Evolutionary conservation across 140 eudicot genomes (phyloP).

Genomic region (Flaveria floridana): DNA sequence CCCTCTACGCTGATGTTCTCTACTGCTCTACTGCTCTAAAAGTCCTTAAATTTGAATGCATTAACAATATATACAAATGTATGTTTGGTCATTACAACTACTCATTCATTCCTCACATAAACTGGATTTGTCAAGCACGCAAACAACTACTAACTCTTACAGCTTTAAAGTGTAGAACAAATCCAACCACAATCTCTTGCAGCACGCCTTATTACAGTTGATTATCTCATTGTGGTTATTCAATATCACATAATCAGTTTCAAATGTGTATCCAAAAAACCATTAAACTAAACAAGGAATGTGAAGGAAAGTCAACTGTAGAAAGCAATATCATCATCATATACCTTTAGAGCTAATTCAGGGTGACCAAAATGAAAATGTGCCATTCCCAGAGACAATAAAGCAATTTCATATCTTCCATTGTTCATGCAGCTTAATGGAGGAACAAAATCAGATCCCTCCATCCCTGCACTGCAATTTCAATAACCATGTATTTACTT

Average conservation of each 20-base stretch:
- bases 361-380: slow-evolving; percentile 98
- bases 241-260: not conserved
- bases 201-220: not conserved
- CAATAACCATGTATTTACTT: slow-evolving; percentile 30
- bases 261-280: not conserved
- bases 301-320: slow-evolving; percentile 6
- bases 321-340: slow-evolving; percentile 20
- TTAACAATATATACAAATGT: not conserved
- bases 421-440: slow-evolving; percentile 45
- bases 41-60: not conserved
- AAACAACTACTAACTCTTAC: not conserved
- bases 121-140: not conserved
- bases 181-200: not conserved
- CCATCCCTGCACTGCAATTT: slow-evolving; percentile 93
- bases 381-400: slow-evolving; percentile 87
- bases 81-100: not conserved
- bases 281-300: not conserved
- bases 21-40: no score
- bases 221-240: not conserved
- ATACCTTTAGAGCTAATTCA: slow-evolving; percentile 82
- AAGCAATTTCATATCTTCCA: slow-evolving; percentile 94
- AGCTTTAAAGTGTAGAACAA: not conserved
- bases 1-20: no score
- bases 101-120: not conserved
- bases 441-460: slow-evolving; percentile 77